Conservation (phyloP, 176 grass and related monocot species). For the Eleusine indica region DNA sequence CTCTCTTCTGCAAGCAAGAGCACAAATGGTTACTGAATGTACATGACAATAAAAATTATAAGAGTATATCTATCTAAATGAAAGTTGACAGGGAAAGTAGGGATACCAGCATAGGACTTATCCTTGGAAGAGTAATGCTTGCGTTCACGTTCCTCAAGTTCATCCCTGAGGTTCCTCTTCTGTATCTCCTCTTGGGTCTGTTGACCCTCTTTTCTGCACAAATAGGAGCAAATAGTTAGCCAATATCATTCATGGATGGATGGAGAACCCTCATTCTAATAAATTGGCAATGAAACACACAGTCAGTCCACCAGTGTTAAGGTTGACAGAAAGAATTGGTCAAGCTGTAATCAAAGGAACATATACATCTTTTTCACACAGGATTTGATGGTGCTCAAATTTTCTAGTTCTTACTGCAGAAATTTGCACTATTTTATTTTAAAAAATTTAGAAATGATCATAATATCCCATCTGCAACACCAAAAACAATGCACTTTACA, state of each 20-base stretch:
- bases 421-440: too few species aligned
- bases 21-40: slow-evolving; percentile 15
- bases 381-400: too few species aligned
- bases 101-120: slow-evolving; percentile 76
- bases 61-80: neutral
- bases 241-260: neutral
- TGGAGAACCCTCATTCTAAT: neutral
- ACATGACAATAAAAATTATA: neutral
- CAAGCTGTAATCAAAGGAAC: neutral
- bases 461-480: too few species aligned
- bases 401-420: too few species aligned
- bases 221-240: neutral
- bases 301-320: neutral
- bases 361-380: too few species aligned
- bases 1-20: slow-evolving; percentile 73
- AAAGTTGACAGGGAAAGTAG: neutral
- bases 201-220: slow-evolving; percentile 88
- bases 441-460: too few species aligned
- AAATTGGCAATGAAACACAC: neutral
- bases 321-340: neutral
- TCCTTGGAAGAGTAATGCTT: slow-evolving; percentile 94
- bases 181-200: slow-evolving; percentile 92
- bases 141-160: slow-evolving; percentile 89
- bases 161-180: slow-evolving; percentile 90
- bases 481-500: too few species aligned